Evolutionary conservation across 73 alveolate genomes (phyloP), one percentile per base, ranked within the genome.

Genomic region (Uronychia setigera): DNA sequence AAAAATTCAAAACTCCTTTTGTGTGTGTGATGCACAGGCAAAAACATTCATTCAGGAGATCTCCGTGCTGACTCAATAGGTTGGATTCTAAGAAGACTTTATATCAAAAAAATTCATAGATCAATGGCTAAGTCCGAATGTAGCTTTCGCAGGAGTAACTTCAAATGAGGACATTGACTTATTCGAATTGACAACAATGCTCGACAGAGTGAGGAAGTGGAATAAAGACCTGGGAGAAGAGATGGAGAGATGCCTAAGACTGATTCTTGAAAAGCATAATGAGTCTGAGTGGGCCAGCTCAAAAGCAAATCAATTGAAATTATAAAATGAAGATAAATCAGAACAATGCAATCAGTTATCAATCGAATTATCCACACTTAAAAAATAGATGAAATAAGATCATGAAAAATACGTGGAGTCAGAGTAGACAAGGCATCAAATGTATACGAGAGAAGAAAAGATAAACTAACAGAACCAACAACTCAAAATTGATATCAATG

Each of bases 131-230:
- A n/a, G n/a, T n/a, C n/a, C n/a, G n/a, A n/a, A n/a, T n/a, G n/a
- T n/a, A n/a, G n/a, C n/a, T n/a, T n/a, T n/a, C n/a, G n/a, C n/a
- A n/a, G n/a, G n/a, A n/a, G n/a, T n/a, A n/a, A n/a, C n/a, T n/a
- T n/a, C n/a, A n/a, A n/a, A n/a, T n/a, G n/a, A n/a, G n/a, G n/a
- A n/a, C n/a, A 19, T 46, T 5, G 67, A 46, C 19, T 19, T 46
- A 19, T 46, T 46, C 67, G n/a, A 46, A 46, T 19, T 46, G 67
- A 46, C n/a, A 5, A 5, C 67, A 11, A 5, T 46, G 5, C 67
- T 46, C n/a, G 67, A 46, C 67, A 46, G 67, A 46, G 67, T 46
- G 67, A 46, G 67, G 67, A 46, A 46, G 67, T 46, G 67, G 67
- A 46, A 11, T 46, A 11, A 46, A 5, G 67, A 46, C 67, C 19